A percentile compares a stretch with the other conserved stretches of the same genome.
phyloP scores from a whole-genome alignment of 371 early-diverging fungal species.

The Mycotypha africana region DNA sequence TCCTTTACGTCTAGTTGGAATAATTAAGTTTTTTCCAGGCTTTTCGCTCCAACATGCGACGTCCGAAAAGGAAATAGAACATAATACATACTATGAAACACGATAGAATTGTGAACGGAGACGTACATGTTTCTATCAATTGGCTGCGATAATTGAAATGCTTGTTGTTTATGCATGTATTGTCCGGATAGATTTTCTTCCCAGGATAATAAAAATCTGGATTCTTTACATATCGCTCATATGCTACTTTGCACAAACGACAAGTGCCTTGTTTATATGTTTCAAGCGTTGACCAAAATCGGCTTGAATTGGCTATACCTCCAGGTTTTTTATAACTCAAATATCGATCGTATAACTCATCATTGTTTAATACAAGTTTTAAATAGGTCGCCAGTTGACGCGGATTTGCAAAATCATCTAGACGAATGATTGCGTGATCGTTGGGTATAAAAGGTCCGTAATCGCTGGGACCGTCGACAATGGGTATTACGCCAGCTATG shows the following conservation, averaged over 20 bases:
- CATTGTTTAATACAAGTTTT: neutral
- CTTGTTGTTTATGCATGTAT: conserved; percentile 2
- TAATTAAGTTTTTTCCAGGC: too few species aligned
- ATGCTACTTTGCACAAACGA: conserved; percentile 3
- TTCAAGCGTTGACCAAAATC: neutral
- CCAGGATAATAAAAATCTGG: conserved; percentile 26
- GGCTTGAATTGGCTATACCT: neutral
- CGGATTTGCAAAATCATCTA: conserved; percentile 5
- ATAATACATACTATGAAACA: too few species aligned
- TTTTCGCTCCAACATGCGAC: too few species aligned
- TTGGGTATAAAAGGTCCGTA: conserved; percentile 11
- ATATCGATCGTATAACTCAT: neutral
- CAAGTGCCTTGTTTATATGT: conserved; percentile 1
- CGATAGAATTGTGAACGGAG: too few species aligned
- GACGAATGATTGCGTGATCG: conserved; percentile 2
- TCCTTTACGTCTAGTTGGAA: too few species aligned
- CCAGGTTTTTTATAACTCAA: neutral
- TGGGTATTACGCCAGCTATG: conserved; percentile 3
- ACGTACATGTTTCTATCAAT: too few species aligned
- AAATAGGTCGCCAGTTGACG: neutral
- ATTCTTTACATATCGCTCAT: conserved; percentile 13
- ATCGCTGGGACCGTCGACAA: conserved; percentile 11
- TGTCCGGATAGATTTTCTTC: conserved; percentile 7
- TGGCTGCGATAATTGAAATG: conserved; percentile 1
- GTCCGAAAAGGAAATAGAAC: too few species aligned